Percentiles rank a stretch among this genome's conserved stretches.
These are phyloP conservation scores for Trichoderma erinaceum DNA, from an alignment of 495 filamentous ascomycete species.

Conservation along the genomic window DNA sequence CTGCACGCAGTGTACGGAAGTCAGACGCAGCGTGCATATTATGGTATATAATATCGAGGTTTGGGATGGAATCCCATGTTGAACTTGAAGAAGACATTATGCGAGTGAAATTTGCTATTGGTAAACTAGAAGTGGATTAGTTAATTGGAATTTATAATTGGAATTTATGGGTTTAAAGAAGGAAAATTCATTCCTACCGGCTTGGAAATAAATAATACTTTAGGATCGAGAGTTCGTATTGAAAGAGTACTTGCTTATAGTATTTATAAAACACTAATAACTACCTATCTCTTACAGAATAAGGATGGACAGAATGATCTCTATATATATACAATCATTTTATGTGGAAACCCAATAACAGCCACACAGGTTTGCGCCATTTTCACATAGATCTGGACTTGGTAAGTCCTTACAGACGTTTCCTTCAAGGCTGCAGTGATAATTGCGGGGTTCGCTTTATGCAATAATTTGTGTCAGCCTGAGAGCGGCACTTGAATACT, in stretches of 20 bases:
- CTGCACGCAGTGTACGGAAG: not conserved
- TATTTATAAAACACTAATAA: not conserved
- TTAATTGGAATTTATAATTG: not conserved
- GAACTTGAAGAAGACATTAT: not conserved
- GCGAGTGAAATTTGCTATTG: not conserved
- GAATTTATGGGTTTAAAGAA: not conserved
- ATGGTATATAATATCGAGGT: not conserved
- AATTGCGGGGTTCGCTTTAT: no score
- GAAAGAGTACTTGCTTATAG: not conserved
- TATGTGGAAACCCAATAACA: no score
- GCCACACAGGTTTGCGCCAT: no score
- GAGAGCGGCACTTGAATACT: no score
- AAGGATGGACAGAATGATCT: no score
- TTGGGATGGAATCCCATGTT: not conserved
- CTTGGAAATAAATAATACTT: not conserved
- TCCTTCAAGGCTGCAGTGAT: no score
- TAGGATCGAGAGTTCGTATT: not conserved
- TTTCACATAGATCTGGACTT: no score
- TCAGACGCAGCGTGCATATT: not conserved
- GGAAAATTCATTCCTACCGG: not conserved
- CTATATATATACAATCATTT: no score
- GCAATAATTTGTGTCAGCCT: no score
- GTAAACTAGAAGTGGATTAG: not conserved
- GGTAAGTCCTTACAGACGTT: no score
- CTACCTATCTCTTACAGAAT: not conserved